phyloP scores from a whole-genome alignment of 305 asterid genomes.

The Solanum chacoense region DNA sequence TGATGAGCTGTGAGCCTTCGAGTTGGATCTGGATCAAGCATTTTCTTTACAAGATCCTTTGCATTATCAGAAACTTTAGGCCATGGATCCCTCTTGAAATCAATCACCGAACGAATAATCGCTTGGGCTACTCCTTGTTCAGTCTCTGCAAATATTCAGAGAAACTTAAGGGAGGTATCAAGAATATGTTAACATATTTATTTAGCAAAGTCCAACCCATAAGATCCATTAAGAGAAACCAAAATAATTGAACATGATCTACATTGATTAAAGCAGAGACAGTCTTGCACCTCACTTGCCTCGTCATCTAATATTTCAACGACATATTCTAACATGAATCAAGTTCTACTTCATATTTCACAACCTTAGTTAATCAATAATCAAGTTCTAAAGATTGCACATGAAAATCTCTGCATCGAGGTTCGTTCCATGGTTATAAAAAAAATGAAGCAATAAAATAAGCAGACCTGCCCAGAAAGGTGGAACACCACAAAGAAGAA shows the following conservation, averaged over 20 bases:
- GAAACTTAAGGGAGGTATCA: background rate
- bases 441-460: background rate
- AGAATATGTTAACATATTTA: background rate
- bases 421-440: background rate
- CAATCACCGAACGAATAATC: conserved; percentile 40
- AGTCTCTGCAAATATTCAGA: conserved; percentile 25
- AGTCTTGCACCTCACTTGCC: background rate
- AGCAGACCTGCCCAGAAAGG: conserved; percentile 67
- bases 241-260: background rate
- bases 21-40: conserved; percentile 43
- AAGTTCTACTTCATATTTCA: background rate
- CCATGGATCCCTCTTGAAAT: conserved; percentile 55
- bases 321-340: background rate
- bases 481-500: conserved; percentile 63
- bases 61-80: conserved; percentile 48
- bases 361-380: background rate
- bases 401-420: background rate
- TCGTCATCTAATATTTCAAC: background rate
- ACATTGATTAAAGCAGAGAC: background rate
- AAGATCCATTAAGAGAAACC: background rate
- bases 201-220: background rate
- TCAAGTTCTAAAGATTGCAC: background rate
- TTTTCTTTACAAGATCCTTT: conserved; percentile 48
- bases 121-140: conserved; percentile 70
- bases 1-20: conserved; percentile 38